Evolutionary conservation across 1,284 basidiomycete species (phyloP).

Genomic region (Cystobasidiaceae sp.): DNA sequence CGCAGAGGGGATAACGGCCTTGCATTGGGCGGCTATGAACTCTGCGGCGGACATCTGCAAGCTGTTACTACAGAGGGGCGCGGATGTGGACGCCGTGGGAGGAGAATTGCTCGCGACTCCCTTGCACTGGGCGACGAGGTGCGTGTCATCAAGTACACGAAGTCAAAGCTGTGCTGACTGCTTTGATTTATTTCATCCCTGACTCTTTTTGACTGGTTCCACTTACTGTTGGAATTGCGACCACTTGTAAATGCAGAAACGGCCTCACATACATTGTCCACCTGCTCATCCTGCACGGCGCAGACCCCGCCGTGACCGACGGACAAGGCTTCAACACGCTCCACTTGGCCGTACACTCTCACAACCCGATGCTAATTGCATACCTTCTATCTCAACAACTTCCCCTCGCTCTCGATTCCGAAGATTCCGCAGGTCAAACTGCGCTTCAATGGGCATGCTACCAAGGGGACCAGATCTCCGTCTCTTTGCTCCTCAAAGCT

Average conservation of each 20-base stretch:
- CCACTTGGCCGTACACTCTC: slow-evolving; percentile 91
- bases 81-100: slow-evolving; percentile 87
- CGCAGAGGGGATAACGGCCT: slow-evolving; percentile 82
- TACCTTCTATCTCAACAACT: slow-evolving; percentile 77
- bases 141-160: too few species aligned
- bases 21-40: slow-evolving; percentile 97
- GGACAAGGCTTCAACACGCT: slow-evolving; percentile 94
- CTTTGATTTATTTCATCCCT: too few species aligned
- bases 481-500: slow-evolving; percentile 82
- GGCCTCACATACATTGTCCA: slow-evolving; percentile 94
- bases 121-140: slow-evolving; percentile 90
- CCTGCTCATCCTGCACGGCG: slow-evolving; percentile 76
- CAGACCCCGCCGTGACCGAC: slow-evolving; percentile 86
- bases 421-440: slow-evolving; percentile 88
- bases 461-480: slow-evolving; percentile 92
- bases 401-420: slow-evolving; percentile 77
- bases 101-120: slow-evolving; percentile 95
- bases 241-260: slow-evolving; percentile 54
- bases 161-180: too few species aligned
- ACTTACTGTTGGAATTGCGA: too few species aligned
- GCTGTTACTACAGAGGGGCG: slow-evolving; percentile 84
- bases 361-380: slow-evolving; percentile 84
- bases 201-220: too few species aligned
- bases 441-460: slow-evolving; percentile 99
- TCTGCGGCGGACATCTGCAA: slow-evolving; percentile 65